Evolutionary conservation across 345 rosid genomes (phyloP).

Genomic region (Pugionium dolabratum): DNA sequence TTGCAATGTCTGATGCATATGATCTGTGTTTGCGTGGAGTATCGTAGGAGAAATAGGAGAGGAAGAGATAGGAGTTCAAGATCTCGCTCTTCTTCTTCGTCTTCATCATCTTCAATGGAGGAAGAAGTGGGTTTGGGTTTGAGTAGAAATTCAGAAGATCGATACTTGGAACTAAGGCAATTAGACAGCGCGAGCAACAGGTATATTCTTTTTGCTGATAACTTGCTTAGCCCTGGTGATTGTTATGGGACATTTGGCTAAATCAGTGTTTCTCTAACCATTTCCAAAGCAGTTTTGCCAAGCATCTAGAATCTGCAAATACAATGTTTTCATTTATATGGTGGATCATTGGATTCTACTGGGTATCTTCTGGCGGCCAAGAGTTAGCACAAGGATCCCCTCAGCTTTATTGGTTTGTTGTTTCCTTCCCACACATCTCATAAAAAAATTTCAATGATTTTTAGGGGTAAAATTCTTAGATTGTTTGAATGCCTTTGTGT

Average conservation of each 20-base stretch:
- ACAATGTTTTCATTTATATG: slow-evolving; percentile 93
- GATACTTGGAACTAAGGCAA: slow-evolving; percentile 58
- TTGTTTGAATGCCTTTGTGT: not conserved
- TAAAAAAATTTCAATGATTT: too few relatives aligned
- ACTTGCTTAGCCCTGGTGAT: slow-evolving; percentile 1
- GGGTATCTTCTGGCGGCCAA: slow-evolving; percentile 95
- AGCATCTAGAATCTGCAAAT: slow-evolving; percentile 93
- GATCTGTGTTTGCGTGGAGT: slow-evolving; percentile 78
- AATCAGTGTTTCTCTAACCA: slow-evolving; percentile 19
- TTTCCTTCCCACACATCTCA: not conserved
- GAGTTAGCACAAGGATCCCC: slow-evolving; percentile 65
- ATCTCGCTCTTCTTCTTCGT: slow-evolving; percentile 34
- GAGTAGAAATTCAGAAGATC: slow-evolving; percentile 46
- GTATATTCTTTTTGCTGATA: slow-evolving; percentile 41
- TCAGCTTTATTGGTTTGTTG: slow-evolving; percentile 78
- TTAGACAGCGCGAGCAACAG: slow-evolving; percentile 58
- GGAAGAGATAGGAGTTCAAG: slow-evolving; percentile 38
- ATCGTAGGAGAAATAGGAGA: slow-evolving; percentile 59
- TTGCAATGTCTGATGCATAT: slow-evolving; percentile 83
- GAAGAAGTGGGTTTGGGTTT: slow-evolving; percentile 51
- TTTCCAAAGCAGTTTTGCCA: slow-evolving; percentile 49
- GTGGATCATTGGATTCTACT: slow-evolving; percentile 98
- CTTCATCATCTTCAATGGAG: slow-evolving; percentile 31
- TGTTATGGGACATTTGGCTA: slow-evolving; percentile 16
- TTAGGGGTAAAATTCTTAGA: too few relatives aligned